A percentile compares a stretch with the other conserved stretches of the same genome.
Conservation (phyloP, 2,329 filamentous ascomycete genomes). For the Hymenotorrendiella dingleyae region DNA sequence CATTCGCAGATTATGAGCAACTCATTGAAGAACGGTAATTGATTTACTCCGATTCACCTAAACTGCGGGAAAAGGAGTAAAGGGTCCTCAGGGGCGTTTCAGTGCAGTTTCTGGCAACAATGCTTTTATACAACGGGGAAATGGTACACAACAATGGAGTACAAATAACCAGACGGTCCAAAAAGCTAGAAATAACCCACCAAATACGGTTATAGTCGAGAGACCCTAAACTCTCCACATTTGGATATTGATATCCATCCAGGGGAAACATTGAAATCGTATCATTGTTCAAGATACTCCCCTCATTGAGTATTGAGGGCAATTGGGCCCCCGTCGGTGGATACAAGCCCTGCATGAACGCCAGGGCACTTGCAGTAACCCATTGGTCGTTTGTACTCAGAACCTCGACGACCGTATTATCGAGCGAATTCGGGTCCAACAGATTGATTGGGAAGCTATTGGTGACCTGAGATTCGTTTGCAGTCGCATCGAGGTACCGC, state of each 20-base stretch:
- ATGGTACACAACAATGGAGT: no score
- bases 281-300: conserved; percentile 52
- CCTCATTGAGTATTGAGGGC: conserved; percentile 11
- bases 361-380: conserved; percentile 62
- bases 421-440: conserved; percentile 39
- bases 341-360: conserved; percentile 81
- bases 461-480: conserved; percentile 3
- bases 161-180: no score
- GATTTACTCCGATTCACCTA: no score
- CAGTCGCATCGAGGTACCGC: conserved; percentile 39
- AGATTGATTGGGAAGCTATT: conserved; percentile 36
- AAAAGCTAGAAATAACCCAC: conserved; percentile 31
- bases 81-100: no score
- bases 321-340: conserved; percentile 47
- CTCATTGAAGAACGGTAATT: no score
- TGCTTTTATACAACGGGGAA: no score
- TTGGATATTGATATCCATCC: conserved; percentile 75
- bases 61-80: no score
- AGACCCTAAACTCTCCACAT: conserved; percentile 48
- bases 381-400: conserved; percentile 38
- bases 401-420: conserved; percentile 42
- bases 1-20: no score
- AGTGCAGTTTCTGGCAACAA: no score
- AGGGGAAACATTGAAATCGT: conserved; percentile 59
- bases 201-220: conserved; percentile 40